phyloP scores from a whole-genome alignment of 2,329 filamentous ascomycete species.

The Xylaria sp. region DNA sequence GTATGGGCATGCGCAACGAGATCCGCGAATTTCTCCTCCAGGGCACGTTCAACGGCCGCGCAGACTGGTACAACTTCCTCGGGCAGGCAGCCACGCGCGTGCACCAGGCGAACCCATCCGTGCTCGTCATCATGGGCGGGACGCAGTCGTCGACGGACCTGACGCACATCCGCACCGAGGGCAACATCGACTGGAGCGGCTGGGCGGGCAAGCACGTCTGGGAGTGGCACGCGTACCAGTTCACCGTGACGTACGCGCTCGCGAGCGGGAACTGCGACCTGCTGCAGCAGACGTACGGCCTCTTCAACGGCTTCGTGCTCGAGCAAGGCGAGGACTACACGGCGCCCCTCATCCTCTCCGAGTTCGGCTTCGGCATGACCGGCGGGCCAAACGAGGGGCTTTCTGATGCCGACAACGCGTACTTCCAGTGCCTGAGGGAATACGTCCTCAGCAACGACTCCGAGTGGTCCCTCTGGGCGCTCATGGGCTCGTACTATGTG shows the following conservation, averaged over 20 bases:
- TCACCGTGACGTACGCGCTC: constrained; percentile 61
- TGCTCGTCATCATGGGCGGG: constrained; percentile 66
- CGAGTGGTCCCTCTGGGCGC: constrained; percentile 69
- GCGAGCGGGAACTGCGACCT: constrained; percentile 56
- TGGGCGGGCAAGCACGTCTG: constrained; percentile 67
- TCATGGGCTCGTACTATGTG: constrained; percentile 69
- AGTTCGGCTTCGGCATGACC: constrained; percentile 66
- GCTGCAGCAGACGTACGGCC: constrained; percentile 58
- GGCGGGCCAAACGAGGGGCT: constrained; percentile 57
- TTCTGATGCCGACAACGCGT: constrained; percentile 57
- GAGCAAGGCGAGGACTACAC: constrained; percentile 59
- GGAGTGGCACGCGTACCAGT: constrained; percentile 70
- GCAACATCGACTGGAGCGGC: constrained; percentile 56
- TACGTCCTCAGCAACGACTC: constrained; percentile 67
- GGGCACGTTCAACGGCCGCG: constrained; percentile 54
- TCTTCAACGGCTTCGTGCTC: constrained; percentile 63
- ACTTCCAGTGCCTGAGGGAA: constrained; percentile 63
- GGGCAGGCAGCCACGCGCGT: constrained; percentile 60
- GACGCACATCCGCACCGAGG: constrained; percentile 53
- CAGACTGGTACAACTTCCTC: constrained; percentile 64
- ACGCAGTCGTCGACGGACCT: constrained; percentile 66
- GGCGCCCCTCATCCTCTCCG: constrained; percentile 66
- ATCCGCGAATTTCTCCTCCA: constrained; percentile 62
- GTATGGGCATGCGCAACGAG: constrained; percentile 69
- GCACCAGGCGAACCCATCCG: constrained; percentile 62